Evolutionary conservation across 1,139 yeast genomes (phyloP), one percentile per base, ranked within the genome.

Genomic region (Kurtzmaniella quercitrusa): DNA sequence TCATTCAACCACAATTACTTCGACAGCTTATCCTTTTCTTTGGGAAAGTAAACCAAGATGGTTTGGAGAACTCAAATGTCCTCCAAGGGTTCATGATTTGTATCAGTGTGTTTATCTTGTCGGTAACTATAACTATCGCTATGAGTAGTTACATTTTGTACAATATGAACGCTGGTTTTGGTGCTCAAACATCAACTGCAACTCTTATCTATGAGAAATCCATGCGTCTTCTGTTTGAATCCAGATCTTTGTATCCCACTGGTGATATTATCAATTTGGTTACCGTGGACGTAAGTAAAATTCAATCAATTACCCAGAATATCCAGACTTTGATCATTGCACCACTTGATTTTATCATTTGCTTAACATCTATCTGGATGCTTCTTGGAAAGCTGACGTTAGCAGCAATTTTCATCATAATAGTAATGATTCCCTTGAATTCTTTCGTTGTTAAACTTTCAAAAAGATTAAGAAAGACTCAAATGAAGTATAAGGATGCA

Each of bases 401-500:
- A 51, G 79, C 82, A 0, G 88, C 87, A n/a, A 59, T 82, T 3
- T 57, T 66, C 0, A 70, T 79, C 2, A 73, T 83, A 70, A 52
- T 68, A 0, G 56, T 82, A 4, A 71, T 81, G 65, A 67, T 82
- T 45, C 93, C 93, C 0, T 45, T 82, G 31, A 83, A 82, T 50
- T 64, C 80, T 2, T 52, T 66, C 10, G 50, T 82, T 9, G 75
- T 85, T 1, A 70, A 68, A 49, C 66, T 65, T 39, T 61, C 78
- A 46, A 76, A 81, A 54, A 54, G 55, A 7, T 59, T 77, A 49
- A 76, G 79, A 48, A 79, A 79, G 47, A 65, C 71, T 19, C 87
- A 83, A 57, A 85, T 87, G 95, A 70, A 69, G 43, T 71, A 75
- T 49, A 85, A 84, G 53, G 93, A 85, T 54, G 61, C 63, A 27